phyloP scores from a whole-genome alignment of 2,329 filamentous ascomycete species.

The Dothiorella sarmentorum region DNA sequence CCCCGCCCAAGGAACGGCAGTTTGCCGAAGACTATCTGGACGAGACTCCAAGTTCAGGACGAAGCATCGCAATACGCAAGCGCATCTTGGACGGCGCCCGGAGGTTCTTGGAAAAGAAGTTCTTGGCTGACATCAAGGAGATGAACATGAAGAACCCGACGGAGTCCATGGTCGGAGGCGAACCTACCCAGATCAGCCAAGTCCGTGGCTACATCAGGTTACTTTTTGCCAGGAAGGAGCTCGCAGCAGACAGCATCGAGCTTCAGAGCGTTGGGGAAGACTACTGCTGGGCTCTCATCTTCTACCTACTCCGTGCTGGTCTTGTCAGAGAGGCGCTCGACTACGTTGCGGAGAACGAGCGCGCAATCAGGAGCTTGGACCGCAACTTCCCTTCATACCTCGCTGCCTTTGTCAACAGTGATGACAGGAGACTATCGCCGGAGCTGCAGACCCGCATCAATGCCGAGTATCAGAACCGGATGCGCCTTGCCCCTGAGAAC shows the following conservation, averaged over 20 bases:
- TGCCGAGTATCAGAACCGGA: slow-evolving; percentile 82
- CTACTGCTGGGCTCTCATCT: slow-evolving; percentile 90
- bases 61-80: slow-evolving; percentile 67
- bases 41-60: slow-evolving; percentile 62
- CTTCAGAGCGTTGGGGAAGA: slow-evolving; percentile 68
- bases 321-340: slow-evolving; percentile 78
- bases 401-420: slow-evolving; percentile 72
- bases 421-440: slow-evolving; percentile 71
- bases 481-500: slow-evolving; percentile 78
- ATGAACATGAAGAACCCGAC: slow-evolving; percentile 78
- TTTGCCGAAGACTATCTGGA: slow-evolving; percentile 76
- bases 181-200: slow-evolving; percentile 84
- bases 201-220: slow-evolving; percentile 89
- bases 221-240: slow-evolving; percentile 73
- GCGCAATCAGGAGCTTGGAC: slow-evolving; percentile 84
- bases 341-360: slow-evolving; percentile 77
- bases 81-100: slow-evolving; percentile 78
- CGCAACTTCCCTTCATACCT: slow-evolving; percentile 87
- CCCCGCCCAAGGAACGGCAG: slow-evolving; percentile 68
- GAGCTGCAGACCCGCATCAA: slow-evolving; percentile 84
- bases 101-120: slow-evolving; percentile 74
- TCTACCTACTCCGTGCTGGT: slow-evolving; percentile 83
- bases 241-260: slow-evolving; percentile 76
- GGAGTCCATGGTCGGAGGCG: slow-evolving; percentile 84
- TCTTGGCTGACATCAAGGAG: slow-evolving; percentile 72